Evolutionary conservation across 2,329 filamentous ascomycete species (phyloP).

Genomic region (Penicillium thymicola): DNA sequence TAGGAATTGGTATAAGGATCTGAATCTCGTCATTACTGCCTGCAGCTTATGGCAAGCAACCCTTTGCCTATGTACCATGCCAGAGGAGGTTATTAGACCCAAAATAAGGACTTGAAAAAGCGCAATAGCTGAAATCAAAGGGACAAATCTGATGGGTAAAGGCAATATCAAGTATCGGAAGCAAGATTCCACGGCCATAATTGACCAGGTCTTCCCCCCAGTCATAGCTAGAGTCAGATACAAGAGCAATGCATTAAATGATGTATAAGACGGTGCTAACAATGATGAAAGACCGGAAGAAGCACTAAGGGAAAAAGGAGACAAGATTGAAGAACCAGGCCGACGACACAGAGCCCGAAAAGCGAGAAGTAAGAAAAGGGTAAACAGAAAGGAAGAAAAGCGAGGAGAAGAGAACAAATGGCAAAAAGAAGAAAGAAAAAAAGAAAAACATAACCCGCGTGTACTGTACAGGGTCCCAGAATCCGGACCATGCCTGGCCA

Average conservation of each 20-base stretch:
- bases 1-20: too few relatives aligned
- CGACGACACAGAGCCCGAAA: constrained; percentile 5
- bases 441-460: constrained; percentile 17
- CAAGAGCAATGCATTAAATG: constrained; percentile 22
- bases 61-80: not conserved
- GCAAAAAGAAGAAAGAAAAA: too few relatives aligned
- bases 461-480: constrained; percentile 21
- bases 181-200: not conserved
- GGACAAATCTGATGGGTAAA: not conserved
- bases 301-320: constrained; percentile 8
- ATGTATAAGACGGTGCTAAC: constrained; percentile 14
- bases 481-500: constrained; percentile 12
- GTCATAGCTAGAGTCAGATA: not conserved
- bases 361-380: constrained; percentile 6
- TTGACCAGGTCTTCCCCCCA: not conserved
- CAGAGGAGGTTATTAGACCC: not conserved
- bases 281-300: constrained; percentile 6
- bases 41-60: not conserved
- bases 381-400: constrained; percentile 5
- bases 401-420: constrained; percentile 12
- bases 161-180: not conserved
- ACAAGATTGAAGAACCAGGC: constrained; percentile 4
- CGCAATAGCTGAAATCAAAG: not conserved
- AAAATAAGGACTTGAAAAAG: not conserved
- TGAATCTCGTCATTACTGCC: not conserved